phyloP scores from a whole-genome alignment of 106 monocot genomes.

The Dendrobium huoshanense region DNA sequence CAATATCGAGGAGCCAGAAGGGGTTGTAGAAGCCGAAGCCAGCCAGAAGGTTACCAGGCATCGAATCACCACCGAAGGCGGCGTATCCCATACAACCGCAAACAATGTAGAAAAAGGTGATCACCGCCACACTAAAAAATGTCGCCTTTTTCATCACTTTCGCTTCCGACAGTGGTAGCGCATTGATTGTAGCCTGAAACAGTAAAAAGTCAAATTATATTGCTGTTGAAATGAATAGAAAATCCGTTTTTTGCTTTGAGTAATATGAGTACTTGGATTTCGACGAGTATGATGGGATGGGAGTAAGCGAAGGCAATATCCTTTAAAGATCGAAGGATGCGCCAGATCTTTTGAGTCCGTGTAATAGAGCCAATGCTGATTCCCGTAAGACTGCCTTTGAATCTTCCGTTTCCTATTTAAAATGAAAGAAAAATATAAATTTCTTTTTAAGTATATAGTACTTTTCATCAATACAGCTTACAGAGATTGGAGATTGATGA shows the following conservation, averaged over 20 bases:
- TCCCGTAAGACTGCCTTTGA: constrained; percentile 65
- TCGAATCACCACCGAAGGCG: constrained; percentile 45
- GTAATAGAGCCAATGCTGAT: constrained; percentile 50
- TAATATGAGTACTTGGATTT: constrained; percentile 56
- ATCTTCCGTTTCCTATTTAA: constrained; percentile 29
- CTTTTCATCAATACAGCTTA: too few relatives aligned
- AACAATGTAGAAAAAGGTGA: constrained; percentile 62
- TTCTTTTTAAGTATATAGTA: background rate
- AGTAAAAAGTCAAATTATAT: background rate
- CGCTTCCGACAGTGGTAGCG: constrained; percentile 44
- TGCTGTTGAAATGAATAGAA: background rate
- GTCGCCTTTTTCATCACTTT: constrained; percentile 67
- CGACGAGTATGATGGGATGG: constrained; percentile 86
- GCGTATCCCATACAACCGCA: constrained; percentile 88
- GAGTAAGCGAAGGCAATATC: constrained; percentile 97
- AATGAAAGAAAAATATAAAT: background rate
- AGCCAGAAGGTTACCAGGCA: constrained; percentile 48
- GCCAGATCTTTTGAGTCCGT: constrained; percentile 61
- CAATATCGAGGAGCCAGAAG: constrained; percentile 74
- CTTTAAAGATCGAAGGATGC: constrained; percentile 71
- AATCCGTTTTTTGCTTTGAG: background rate
- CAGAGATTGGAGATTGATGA: background rate
- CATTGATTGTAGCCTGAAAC: constrained; percentile 44
- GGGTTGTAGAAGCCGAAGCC: constrained; percentile 71
- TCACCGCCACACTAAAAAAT: constrained; percentile 46